These are phyloP conservation scores for Moesziomyces sp. DNA, from an alignment of 1,284 basidiomycete genomes.

Conservation along the genomic window DNA sequence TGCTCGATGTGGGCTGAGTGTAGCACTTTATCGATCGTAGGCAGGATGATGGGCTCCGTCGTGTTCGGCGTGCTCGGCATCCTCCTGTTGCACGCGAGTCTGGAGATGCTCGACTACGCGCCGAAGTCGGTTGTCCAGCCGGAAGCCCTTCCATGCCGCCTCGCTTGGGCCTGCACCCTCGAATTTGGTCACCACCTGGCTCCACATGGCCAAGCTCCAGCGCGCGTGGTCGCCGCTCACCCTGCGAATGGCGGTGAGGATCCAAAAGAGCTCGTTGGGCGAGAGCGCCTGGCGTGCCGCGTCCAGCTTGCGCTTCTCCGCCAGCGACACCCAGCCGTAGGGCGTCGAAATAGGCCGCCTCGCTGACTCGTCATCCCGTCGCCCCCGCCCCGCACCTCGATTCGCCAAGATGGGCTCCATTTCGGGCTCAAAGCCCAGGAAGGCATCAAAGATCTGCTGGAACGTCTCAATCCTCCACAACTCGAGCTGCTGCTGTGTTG, in stretches of 20 bases:
- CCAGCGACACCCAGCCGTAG: constrained; percentile 15
- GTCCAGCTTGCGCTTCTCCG: constrained; percentile 26
- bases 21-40: too few relatives aligned
- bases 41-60: not conserved
- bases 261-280: constrained; percentile 43
- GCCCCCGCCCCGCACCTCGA: not conserved
- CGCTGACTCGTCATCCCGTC: not conserved
- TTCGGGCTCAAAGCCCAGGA: constrained; percentile 27
- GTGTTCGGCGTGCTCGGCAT: not conserved
- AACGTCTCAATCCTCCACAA: constrained; percentile 42
- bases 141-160: constrained; percentile 19
- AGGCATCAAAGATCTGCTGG: constrained; percentile 37
- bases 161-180: not conserved
- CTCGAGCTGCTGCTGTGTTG: constrained; percentile 11
- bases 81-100: constrained; percentile 7
- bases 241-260: constrained; percentile 39
- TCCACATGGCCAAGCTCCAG: constrained; percentile 46
- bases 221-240: constrained; percentile 34
- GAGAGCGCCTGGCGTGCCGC: constrained; percentile 19
- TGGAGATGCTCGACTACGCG: constrained; percentile 32
- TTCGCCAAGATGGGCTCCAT: constrained; percentile 3
- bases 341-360: constrained; percentile 15
- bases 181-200: constrained; percentile 36
- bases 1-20: too few relatives aligned
- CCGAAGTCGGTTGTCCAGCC: constrained; percentile 28